These are phyloP conservation scores for Ocimum tenuiflorum DNA, from an alignment of 257 asterid species.

Conservation along the genomic window DNA sequence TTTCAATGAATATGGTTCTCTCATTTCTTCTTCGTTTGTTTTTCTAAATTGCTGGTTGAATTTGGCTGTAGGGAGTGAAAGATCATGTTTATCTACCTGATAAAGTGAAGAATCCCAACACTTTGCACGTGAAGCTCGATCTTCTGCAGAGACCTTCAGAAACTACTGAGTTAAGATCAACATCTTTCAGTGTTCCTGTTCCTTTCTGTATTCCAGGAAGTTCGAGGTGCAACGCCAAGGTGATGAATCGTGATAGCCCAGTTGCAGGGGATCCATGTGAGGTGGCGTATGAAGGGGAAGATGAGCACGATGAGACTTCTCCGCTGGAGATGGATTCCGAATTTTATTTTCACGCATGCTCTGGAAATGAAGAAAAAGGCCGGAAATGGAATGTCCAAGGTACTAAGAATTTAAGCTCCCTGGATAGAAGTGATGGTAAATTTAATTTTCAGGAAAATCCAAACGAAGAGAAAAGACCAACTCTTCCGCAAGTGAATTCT, in stretches of 20 bases:
- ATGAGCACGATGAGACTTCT: slow-evolving; percentile 42
- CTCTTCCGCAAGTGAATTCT: slow-evolving; percentile 9
- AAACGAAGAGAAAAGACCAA: slow-evolving; percentile 25
- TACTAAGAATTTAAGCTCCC: slow-evolving; percentile 8
- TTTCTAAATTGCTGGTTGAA: background rate
- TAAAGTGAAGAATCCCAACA: slow-evolving; percentile 14
- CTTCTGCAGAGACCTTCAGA: slow-evolving; percentile 27
- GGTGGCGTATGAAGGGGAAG: slow-evolving; percentile 54
- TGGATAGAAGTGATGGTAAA: slow-evolving; percentile 21
- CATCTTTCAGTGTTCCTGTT: slow-evolving; percentile 42
- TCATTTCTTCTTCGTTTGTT: too few relatives aligned
- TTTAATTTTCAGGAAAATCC: slow-evolving; percentile 33
- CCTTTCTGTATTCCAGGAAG: slow-evolving; percentile 29
- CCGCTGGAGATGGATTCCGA: slow-evolving; percentile 41
- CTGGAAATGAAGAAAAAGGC: slow-evolving; percentile 23
- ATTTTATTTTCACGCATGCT: slow-evolving; percentile 32
- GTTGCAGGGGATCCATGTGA: slow-evolving; percentile 34
- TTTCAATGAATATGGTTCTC: background rate
- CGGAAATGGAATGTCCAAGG: slow-evolving; percentile 18
- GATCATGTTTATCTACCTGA: slow-evolving; percentile 9
- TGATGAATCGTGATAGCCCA: slow-evolving; percentile 51
- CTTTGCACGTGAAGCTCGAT: slow-evolving; percentile 35
- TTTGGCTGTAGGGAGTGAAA: slow-evolving; percentile 32
- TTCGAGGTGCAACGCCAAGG: slow-evolving; percentile 44
- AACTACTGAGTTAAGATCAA: slow-evolving; percentile 28